Base-by-base conservation (phyloP, 2,329 filamentous ascomycete species). In the Sporothrix schenckii region DNA sequence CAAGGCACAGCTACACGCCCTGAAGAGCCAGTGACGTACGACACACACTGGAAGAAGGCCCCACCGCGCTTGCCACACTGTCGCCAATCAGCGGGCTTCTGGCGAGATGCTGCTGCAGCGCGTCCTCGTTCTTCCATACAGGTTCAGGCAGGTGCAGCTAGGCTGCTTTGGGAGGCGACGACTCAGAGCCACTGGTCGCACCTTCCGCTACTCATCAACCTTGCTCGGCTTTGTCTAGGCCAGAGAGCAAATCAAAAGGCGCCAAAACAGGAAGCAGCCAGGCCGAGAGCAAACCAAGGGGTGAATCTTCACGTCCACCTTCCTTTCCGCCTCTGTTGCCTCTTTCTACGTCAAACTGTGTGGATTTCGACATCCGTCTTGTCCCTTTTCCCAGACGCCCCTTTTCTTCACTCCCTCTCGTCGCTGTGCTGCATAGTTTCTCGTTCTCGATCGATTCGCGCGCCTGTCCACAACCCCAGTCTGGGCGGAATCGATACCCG, bases 401-500 rank as follows among this genome's bases (percentile, higher is more conserved):
- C 14, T 30, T 21, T 52, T 41, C 13, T 41, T 27, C 34, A 27
- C 13, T 10, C n/a, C 27, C 16, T 53, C 10, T 54, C 50, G 27
- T 27, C 9, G 21, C 44, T 14, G 14, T 9, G 7, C 30, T n/a
- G 47, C 39, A 4, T 52, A 16, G 14, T 52, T 68, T 39, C 67
- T 44, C 30, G 24, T 11, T 60, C n/a, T 68, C 61, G 47, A 68
- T 65, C 66, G 58, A 53, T 61, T 39, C 67, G 67, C 54, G 27
- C 65, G 65, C 65, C 39, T 66, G 63, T 50, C 63, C 68, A 66
- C 69, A 44, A n/a, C 49, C 53, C 63, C 58, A 56, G 66, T 49
- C 56, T 54, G 16, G 69, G 66, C 65, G 58, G 34, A 70, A 54
- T 54, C 69, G 21, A 68, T 61, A 63, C 61, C 69, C 69, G 65